These are phyloP conservation scores for Podospora appendiculata DNA, from an alignment of 495 filamentous ascomycete species.

Conservation along the genomic window DNA sequence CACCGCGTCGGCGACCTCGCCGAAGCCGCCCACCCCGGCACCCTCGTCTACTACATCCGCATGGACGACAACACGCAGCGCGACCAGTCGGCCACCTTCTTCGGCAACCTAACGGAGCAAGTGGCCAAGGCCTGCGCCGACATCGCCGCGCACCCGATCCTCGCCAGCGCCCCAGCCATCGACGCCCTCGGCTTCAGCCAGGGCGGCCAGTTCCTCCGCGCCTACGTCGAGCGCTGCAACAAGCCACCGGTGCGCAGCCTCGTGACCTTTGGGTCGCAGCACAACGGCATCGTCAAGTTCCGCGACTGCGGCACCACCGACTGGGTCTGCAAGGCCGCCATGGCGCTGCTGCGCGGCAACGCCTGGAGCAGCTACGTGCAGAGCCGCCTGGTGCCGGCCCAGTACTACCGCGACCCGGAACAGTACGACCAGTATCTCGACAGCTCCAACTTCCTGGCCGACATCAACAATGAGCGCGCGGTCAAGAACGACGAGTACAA, in stretches of 20 bases:
- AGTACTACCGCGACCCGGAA: constrained; percentile 80
- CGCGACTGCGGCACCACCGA: constrained; percentile 54
- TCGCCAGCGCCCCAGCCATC: constrained; percentile 70
- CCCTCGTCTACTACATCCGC: constrained; percentile 73
- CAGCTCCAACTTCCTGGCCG: constrained; percentile 89
- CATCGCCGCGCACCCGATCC: constrained; percentile 66
- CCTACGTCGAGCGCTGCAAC: constrained; percentile 89
- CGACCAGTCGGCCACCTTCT: constrained; percentile 79
- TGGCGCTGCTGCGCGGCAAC: constrained; percentile 61
- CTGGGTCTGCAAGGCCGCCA: constrained; percentile 71
- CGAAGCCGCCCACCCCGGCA: constrained; percentile 68
- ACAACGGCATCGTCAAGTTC: constrained; percentile 88
- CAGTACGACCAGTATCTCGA: constrained; percentile 70
- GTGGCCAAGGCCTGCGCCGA: constrained; percentile 71
- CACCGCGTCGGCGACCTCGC: constrained; percentile 57
- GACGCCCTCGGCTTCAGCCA: constrained; percentile 94
- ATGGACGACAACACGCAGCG: constrained; percentile 55
- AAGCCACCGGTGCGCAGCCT: constrained; percentile 69
- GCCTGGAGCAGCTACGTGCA: constrained; percentile 76
- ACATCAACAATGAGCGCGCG: constrained; percentile 88
- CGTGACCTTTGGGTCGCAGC: constrained; percentile 87
- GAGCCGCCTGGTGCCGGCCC: constrained; percentile 74
- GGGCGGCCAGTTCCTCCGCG: constrained; percentile 91
- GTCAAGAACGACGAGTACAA: constrained; percentile 69
- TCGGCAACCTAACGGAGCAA: constrained; percentile 83